Percentiles rank a stretch among this genome's conserved stretches.
These are phyloP conservation scores for Persicaria maculosa DNA, from an alignment of 148 eudicot genomes.

Conservation along the genomic window DNA sequence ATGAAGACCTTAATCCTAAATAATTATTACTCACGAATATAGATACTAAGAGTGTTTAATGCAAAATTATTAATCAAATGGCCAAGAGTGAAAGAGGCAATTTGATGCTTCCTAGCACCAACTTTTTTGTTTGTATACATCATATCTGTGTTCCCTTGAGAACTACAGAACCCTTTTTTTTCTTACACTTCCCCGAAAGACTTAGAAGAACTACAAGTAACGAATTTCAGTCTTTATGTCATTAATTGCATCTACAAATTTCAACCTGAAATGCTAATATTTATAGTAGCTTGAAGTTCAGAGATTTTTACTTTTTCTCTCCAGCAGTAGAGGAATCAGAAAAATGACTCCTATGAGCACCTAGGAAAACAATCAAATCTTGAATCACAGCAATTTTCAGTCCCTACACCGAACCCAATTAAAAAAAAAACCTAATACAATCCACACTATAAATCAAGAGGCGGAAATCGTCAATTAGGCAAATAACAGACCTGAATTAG, in stretches of 20 bases:
- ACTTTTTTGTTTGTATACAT: background rate
- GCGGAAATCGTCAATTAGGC: background rate
- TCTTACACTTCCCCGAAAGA: background rate
- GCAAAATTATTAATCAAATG: background rate
- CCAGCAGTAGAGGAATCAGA: background rate
- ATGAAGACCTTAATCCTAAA: background rate
- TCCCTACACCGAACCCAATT: background rate
- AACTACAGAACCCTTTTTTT: background rate
- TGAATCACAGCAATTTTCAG: background rate
- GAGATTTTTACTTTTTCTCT: background rate
- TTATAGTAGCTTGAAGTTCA: background rate
- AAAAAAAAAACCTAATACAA: background rate
- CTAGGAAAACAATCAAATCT: background rate
- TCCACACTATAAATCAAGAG: background rate
- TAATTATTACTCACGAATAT: background rate
- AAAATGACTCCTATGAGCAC: background rate
- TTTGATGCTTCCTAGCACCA: background rate
- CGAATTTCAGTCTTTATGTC: background rate
- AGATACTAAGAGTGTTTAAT: background rate
- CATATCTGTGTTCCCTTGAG: background rate
- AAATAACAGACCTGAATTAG: conserved; percentile 39
- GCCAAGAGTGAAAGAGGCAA: background rate
- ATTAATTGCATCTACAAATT: background rate
- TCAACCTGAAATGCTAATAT: background rate
- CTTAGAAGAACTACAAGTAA: background rate